Percentiles rank a stretch among this genome's conserved stretches.
These are phyloP conservation scores for Alloteropsis angusta DNA, from an alignment of 202 grass and related monocot species.

Conservation along the genomic window DNA sequence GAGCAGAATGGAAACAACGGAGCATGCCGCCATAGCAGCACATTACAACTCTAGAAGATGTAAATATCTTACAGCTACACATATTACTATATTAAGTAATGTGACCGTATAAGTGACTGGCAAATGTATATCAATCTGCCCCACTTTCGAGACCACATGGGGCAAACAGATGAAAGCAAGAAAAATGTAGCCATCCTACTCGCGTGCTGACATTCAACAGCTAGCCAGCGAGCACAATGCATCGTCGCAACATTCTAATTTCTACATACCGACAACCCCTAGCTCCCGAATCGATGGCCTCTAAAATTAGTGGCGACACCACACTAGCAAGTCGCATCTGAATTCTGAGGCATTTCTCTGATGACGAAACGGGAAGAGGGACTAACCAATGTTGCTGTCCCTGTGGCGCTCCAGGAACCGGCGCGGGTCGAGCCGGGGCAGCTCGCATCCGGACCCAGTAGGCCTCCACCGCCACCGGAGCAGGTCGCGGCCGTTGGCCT, in stretches of 20 bases:
- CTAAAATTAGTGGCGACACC: not conserved
- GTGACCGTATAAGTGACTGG: not conserved
- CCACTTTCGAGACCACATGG: not conserved
- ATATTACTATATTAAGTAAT: not conserved
- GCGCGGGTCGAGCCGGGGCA: constrained; percentile 48
- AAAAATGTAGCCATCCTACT: not conserved
- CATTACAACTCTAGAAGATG: not conserved
- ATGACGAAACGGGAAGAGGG: not conserved
- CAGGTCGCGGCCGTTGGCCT: constrained; percentile 49
- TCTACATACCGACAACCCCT: not conserved
- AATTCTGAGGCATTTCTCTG: not conserved
- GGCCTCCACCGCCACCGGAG: constrained; percentile 71
- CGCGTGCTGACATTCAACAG: not conserved
- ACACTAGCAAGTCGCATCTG: not conserved
- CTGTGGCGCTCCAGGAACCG: constrained; percentile 54
- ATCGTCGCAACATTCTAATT: not conserved
- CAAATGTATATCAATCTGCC: not conserved
- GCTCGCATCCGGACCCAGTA: constrained; percentile 23
- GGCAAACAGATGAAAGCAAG: not conserved
- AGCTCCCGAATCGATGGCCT: not conserved
- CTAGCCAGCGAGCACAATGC: not conserved
- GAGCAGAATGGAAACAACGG: not conserved
- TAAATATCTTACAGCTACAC: not conserved
- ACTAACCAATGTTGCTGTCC: constrained; percentile 63
- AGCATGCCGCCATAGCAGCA: not conserved